Conservation (phyloP, 768 basidiomycete genomes). For the Cystobasidium tubakii region DNA sequence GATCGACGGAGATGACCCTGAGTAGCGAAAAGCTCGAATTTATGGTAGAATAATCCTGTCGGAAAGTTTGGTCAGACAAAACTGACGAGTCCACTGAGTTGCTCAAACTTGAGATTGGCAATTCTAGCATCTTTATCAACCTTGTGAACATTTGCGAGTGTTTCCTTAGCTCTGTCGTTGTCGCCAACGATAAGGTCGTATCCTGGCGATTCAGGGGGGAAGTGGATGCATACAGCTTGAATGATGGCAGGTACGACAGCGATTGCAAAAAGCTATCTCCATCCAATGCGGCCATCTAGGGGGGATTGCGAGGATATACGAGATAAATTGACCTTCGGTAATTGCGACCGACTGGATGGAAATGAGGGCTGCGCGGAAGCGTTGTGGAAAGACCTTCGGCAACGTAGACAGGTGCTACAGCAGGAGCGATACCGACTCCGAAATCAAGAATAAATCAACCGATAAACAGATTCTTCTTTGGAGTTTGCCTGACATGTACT, state of each 20-base stretch:
- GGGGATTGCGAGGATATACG: conserved; percentile 46
- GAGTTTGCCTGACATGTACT: too few relatives aligned
- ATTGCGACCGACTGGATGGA: conserved; percentile 76
- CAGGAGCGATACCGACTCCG: conserved; percentile 54
- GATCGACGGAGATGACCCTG: conserved; percentile 41
- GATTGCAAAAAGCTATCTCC: conserved; percentile 78
- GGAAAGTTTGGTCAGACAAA: conserved; percentile 60
- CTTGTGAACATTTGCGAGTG: conserved; percentile 68
- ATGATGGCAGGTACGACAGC: conserved; percentile 64
- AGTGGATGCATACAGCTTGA: conserved; percentile 59
- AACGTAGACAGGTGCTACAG: conserved; percentile 73
- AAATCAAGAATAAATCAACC: conserved; percentile 66
- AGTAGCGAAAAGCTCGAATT: conserved; percentile 4
- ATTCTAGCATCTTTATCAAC: conserved; percentile 51
- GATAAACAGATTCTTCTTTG: too few relatives aligned
- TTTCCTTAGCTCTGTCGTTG: conserved; percentile 54
- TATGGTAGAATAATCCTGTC: conserved; percentile 51
- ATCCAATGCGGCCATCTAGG: conserved; percentile 55
- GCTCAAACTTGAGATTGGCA: conserved; percentile 41
- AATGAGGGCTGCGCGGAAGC: conserved; percentile 67
- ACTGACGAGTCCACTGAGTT: conserved; percentile 63
- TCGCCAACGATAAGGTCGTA: conserved; percentile 61
- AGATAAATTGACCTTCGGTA: conserved; percentile 69
- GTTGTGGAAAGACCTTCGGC: conserved; percentile 73
- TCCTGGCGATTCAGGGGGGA: conserved; percentile 71